phyloP scores from a whole-genome alignment of 176 grass and related monocot species.

The Paspalum vaginatum region DNA sequence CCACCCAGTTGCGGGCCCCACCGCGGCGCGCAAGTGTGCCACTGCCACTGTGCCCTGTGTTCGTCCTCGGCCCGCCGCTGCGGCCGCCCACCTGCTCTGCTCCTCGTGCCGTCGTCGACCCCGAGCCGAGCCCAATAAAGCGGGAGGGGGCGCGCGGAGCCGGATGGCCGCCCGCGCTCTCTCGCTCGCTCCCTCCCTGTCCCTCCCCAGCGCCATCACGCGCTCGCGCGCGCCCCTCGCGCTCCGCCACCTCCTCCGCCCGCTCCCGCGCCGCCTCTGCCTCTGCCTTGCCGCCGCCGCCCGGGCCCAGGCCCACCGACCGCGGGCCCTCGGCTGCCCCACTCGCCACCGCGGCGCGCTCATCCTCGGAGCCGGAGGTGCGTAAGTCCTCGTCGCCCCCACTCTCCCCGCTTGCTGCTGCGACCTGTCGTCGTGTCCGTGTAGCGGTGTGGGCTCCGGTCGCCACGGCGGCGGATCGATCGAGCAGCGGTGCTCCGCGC shows the following conservation, averaged over 20 bases:
- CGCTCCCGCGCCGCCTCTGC: background rate
- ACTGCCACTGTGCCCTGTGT: too few relatives aligned
- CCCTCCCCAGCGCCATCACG: background rate
- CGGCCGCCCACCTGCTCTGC: background rate
- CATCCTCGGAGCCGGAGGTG: conserved; percentile 35
- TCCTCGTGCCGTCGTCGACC: too few relatives aligned
- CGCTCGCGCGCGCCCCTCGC: conserved; percentile 30
- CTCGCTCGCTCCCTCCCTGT: background rate
- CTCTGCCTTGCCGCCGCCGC: background rate
- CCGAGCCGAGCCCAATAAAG: conserved; percentile 5
- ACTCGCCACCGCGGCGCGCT: background rate
- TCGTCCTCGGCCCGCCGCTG: too few relatives aligned
- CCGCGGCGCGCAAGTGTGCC: too few relatives aligned
- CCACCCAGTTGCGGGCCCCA: too few relatives aligned
- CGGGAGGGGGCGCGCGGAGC: background rate
- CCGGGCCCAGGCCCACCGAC: background rate
- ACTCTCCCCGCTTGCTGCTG: too few relatives aligned
- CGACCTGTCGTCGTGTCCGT: too few relatives aligned
- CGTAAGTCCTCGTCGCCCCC: background rate
- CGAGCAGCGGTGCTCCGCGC: background rate
- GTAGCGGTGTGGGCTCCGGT: too few relatives aligned
- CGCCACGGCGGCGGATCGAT: background rate
- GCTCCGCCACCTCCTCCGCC: conserved; percentile 1
- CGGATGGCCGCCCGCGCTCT: conserved; percentile 30
- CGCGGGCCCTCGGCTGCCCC: background rate